These are phyloP conservation scores for Boletales sp. DNA, from an alignment of 768 basidiomycete genomes.

Conservation along the genomic window DNA sequence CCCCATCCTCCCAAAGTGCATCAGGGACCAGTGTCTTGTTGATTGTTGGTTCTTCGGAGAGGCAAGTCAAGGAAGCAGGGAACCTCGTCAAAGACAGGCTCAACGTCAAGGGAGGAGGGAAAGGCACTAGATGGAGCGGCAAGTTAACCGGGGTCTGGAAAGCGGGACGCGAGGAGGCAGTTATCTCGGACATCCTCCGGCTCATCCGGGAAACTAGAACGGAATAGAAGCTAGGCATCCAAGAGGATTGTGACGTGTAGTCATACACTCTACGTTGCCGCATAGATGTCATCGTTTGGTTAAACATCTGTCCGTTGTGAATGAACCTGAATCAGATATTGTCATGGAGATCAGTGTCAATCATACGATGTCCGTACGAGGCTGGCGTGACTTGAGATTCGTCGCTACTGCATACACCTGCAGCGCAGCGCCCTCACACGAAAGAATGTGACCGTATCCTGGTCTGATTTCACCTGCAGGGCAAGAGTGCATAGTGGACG, in stretches of 20 bases:
- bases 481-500: too few species aligned
- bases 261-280: too few species aligned
- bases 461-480: too few species aligned
- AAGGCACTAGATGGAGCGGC: constrained; percentile 73
- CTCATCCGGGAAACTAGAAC: constrained; percentile 8
- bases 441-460: too few species aligned
- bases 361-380: too few species aligned
- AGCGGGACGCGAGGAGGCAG: constrained; percentile 16
- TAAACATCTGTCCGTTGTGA: background rate
- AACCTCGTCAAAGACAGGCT: constrained; percentile 55
- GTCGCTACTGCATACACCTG: too few species aligned
- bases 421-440: too few species aligned
- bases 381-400: too few species aligned
- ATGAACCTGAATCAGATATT: background rate
- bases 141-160: constrained; percentile 52
- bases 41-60: constrained; percentile 57
- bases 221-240: background rate
- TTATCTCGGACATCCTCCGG: constrained; percentile 17
- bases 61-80: constrained; percentile 55
- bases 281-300: too few species aligned
- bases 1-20: constrained; percentile 52
- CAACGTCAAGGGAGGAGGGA: constrained; percentile 74
- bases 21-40: constrained; percentile 54
- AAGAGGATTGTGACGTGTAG: too few species aligned
- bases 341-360: too few species aligned